Evolutionary conservation across 257 asterid genomes (phyloP), one percentile per base, ranked within the genome.

Genomic region (Echium plantagineum): DNA sequence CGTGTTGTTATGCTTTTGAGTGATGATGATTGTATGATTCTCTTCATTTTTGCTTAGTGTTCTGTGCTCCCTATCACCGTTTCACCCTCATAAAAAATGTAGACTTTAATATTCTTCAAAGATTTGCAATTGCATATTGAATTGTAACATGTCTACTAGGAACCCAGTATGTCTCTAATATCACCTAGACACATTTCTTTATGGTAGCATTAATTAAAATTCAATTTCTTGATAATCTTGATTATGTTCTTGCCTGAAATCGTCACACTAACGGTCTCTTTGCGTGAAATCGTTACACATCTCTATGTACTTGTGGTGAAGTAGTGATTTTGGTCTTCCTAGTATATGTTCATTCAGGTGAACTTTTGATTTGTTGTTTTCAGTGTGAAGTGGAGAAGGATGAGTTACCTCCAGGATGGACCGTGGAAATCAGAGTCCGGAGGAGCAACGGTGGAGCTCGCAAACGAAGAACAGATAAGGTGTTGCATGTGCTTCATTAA

Each of bases 331-430:
- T 8, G 60, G 53, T 21, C 56, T 26, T 26, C 30, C 30, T 64
- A 10, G 1, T 65, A 8, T 18, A 17, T 10, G 15, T 54, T 55
- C 24, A 51, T n/a, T n/a, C n/a, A n/a, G n/a, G 15, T 51, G 16
- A 48, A 48, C 13, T 18, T 60, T 28, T 73, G 61, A 26, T 52
- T 42, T 61, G 66, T 67, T 71, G 59, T 66, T 52, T 71, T 63
- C 64, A 85, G 93, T 57, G 63, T 42, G 73, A 59, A 61, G 69
- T 63, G n/a, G 62, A 61, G 73, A 71, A 62, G 61, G 81, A 80
- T 64, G 76, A 73, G 28, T 75, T 83, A 66, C 94, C 94, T 21
- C 71, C 81, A 6, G 90, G 85, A 62, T 81, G 85, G 94, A 78
- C 64, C 5, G 80, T 81, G 78, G 86, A 83, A 72, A 63, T 74